Conservation (phyloP, 371 early-diverging fungal species). For the Thermomucor indicae-seudaticae region DNA sequence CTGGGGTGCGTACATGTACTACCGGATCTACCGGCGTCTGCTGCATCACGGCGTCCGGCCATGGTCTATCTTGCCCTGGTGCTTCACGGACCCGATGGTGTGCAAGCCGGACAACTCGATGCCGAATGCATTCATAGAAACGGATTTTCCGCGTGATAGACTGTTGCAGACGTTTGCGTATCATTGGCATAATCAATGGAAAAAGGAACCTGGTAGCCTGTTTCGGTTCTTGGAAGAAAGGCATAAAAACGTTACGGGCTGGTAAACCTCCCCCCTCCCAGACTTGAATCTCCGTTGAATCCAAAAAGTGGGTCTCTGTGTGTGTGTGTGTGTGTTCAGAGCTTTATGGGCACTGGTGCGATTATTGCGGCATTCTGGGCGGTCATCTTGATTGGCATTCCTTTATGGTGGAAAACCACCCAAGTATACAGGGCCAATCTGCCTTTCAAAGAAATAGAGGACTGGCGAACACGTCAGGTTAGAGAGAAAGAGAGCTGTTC, state of each 20-base stretch:
- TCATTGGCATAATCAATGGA: conserved; percentile 60
- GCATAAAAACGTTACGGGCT: conserved; percentile 35
- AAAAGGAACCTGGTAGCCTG: conserved; percentile 42
- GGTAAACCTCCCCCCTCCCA: conserved; percentile 17
- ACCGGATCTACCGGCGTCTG: conserved; percentile 40
- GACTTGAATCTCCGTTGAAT: no score
- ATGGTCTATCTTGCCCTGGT: conserved; percentile 52
- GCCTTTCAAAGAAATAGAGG: conserved; percentile 65
- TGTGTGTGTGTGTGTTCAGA: no score
- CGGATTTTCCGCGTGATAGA: conserved; percentile 34
- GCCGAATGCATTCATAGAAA: conserved; percentile 49
- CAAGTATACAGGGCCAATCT: conserved; percentile 85
- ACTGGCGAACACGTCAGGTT: conserved; percentile 57
- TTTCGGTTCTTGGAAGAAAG: conserved; percentile 41
- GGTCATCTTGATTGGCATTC: conserved; percentile 71
- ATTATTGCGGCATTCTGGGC: conserved; percentile 57
- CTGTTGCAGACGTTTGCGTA: conserved; percentile 47
- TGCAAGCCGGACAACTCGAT: conserved; percentile 48
- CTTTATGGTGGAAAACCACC: conserved; percentile 92
- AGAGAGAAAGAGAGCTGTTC: not conserved
- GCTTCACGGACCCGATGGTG: conserved; percentile 47
- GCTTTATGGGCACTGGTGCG: conserved; percentile 26
- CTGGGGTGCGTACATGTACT: conserved; percentile 55
- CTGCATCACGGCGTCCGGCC: conserved; percentile 42
- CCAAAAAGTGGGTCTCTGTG: no score